Percentiles rank a stretch among this genome's conserved stretches.
These are phyloP conservation scores for Volutella citrinella DNA, from an alignment of 2,329 filamentous ascomycete species.

Conservation along the genomic window DNA sequence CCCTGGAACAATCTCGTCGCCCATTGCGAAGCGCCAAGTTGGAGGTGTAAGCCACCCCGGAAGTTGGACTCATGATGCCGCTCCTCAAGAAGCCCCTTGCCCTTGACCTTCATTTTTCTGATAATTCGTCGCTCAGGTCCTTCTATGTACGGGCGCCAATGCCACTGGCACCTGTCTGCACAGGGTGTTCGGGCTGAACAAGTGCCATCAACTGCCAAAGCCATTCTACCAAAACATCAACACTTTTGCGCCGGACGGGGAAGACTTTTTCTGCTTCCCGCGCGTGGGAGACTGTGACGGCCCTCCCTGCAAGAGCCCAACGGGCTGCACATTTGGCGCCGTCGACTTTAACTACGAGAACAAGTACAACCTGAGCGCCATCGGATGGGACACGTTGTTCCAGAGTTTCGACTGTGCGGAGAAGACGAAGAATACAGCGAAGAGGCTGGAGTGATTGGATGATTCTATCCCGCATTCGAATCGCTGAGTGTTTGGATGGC, in stretches of 20 bases:
- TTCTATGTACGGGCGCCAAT: conserved; percentile 50
- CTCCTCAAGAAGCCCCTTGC: too few relatives aligned
- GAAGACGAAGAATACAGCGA: conserved; percentile 8
- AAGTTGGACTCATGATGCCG: too few relatives aligned
- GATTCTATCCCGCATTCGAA: too few relatives aligned
- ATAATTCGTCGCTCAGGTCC: conserved; percentile 35
- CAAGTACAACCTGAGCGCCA: conserved; percentile 46
- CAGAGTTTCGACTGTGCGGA: conserved; percentile 32
- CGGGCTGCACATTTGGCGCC: conserved; percentile 50
- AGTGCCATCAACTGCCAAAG: conserved; percentile 44
- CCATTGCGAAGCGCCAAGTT: conserved; percentile 39
- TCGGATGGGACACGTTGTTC: conserved; percentile 42
- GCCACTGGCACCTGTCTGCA: conserved; percentile 46
- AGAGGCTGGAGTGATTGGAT: neutral
- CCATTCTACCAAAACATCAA: conserved; percentile 40
- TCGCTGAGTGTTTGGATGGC: too few relatives aligned
- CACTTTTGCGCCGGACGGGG: conserved; percentile 51
- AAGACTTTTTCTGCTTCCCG: conserved; percentile 47
- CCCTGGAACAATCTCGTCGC: conserved; percentile 22
- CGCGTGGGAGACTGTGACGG: conserved; percentile 38
- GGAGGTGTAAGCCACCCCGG: conserved; percentile 44
- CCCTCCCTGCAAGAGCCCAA: conserved; percentile 45
- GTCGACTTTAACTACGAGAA: conserved; percentile 43
- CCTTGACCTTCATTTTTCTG: too few relatives aligned
- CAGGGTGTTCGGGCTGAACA: conserved; percentile 39